Conservation (phyloP, 2,329 filamentous ascomycete genomes). For the Diaporthe capsici region DNA sequence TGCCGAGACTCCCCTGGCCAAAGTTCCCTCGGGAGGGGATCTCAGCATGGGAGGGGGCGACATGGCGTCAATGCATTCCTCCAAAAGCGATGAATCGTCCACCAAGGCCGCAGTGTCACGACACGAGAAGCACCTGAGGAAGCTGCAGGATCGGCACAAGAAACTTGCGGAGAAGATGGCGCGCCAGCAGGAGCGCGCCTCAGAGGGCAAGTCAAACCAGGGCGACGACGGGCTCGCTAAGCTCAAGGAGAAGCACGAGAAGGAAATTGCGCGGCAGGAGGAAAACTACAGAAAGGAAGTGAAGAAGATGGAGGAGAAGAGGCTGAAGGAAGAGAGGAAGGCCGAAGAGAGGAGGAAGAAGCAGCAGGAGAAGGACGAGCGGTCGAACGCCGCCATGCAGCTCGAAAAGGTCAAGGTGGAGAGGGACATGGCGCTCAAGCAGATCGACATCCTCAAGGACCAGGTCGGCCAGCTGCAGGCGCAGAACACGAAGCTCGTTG, state of each 20-base stretch:
- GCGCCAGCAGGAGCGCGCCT: constrained; percentile 65
- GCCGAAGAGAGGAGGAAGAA: constrained; percentile 66
- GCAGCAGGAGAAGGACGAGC: constrained; percentile 67
- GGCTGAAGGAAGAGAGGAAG: constrained; percentile 73
- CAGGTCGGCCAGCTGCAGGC: constrained; percentile 71
- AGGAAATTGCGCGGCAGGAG: constrained; percentile 75
- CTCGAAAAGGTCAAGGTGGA: constrained; percentile 67
- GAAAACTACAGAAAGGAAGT: constrained; percentile 77
- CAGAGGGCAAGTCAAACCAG: constrained; percentile 51
- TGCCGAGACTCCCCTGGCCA: constrained; percentile 47
- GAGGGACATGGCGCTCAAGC: constrained; percentile 65
- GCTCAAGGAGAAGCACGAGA: constrained; percentile 74
- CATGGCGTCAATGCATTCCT: constrained; percentile 48
- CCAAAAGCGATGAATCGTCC: constrained; percentile 57
- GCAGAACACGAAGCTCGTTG: constrained; percentile 72
- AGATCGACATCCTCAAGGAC: constrained; percentile 67
- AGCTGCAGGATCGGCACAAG: constrained; percentile 71
- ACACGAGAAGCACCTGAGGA: constrained; percentile 75
- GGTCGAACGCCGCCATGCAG: constrained; percentile 62
- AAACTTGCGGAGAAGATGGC: constrained; percentile 75
- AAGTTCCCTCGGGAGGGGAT: constrained; percentile 13
- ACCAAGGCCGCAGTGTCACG: constrained; percentile 50
- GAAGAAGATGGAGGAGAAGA: constrained; percentile 74
- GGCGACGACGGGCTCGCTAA: constrained; percentile 64
- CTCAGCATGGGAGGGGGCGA: constrained; percentile 35